Base-by-base conservation (phyloP, 768 basidiomycete species). In the Lentinula boryana region DNA sequence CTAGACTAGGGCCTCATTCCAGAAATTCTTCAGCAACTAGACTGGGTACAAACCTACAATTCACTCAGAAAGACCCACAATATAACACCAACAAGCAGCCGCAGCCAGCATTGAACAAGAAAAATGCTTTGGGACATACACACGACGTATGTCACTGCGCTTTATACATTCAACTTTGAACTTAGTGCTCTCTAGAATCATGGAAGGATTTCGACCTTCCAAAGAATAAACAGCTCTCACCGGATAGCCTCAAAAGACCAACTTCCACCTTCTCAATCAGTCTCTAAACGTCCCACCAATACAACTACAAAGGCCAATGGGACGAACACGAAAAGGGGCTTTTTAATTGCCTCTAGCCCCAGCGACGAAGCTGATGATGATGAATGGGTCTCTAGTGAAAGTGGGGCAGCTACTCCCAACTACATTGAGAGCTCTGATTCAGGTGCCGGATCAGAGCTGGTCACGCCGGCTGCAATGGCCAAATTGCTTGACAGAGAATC, bases 351-450 rank as follows among this genome's bases (percentile, higher is more conserved):
- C 10, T 50, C 58, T 8, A 80, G 77, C 55, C 74, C 80, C 33
- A 75, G 72, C 43, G 78, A 72, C 27, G 80, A 76, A 41, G 79
- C 76, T 12, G 84, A 84, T 61, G 87, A 88, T 10, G 87, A 89
- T 59, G 89, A 84, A 60, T 91, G 88, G 88, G 79, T 88, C 1
- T 91, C 89, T 31, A 89, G 85, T 68, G 88, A 88, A 71, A 90
- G 88, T 66, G 89, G 87, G 6, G 86, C 83, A 0, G 87, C 75
- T 0, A 91, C 89, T 1, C 89, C 89, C 4, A 80, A 79, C 64
- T 73, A 77, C 12, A 62, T 60, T 52, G 62, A 74, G 54, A 77
- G 76, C 41, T 81, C 83, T 0, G 79, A 80, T 54, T 77, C 76
- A 18, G 74, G 74, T 48, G 68, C 70, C n/a, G 74, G 74, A 41